These are phyloP conservation scores for Exophiala sideris DNA, from an alignment of 2,329 filamentous ascomycete genomes.

Conservation along the genomic window DNA sequence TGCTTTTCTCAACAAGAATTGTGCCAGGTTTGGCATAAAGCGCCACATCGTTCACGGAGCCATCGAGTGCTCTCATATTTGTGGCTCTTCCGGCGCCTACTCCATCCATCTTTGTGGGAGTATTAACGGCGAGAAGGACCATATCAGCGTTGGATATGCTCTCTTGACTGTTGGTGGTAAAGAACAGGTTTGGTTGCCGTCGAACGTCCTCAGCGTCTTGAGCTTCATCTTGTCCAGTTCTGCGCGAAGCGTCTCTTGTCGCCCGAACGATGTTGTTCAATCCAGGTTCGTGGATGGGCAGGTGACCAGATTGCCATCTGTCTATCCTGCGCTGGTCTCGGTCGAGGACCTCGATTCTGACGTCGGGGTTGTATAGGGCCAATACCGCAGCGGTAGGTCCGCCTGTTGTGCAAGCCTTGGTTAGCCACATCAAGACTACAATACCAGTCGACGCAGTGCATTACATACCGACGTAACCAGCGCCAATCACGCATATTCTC, in stretches of 20 bases:
- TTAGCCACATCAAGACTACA: neutral
- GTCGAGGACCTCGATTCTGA: slow-evolving; percentile 73
- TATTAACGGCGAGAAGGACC: slow-evolving; percentile 74
- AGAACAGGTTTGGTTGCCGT: slow-evolving; percentile 66
- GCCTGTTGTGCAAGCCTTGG: slow-evolving; percentile 43
- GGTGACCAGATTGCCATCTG: slow-evolving; percentile 68
- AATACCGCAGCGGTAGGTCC: slow-evolving; percentile 73
- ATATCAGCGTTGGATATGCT: slow-evolving; percentile 67
- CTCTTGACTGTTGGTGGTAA: slow-evolving; percentile 64
- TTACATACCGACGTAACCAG: slow-evolving; percentile 68
- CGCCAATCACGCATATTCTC: slow-evolving; percentile 68
- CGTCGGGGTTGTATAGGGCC: slow-evolving; percentile 67
- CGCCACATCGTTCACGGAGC: slow-evolving; percentile 65
- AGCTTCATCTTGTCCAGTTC: neutral
- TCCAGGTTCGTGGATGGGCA: slow-evolving; percentile 74
- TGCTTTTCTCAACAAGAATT: slow-evolving; percentile 79
- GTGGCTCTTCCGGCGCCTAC: slow-evolving; percentile 68
- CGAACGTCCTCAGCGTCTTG: slow-evolving; percentile 34
- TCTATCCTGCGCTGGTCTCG: slow-evolving; percentile 62
- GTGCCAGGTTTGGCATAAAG: slow-evolving; percentile 62
- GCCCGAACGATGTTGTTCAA: slow-evolving; percentile 64
- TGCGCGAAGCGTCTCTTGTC: slow-evolving; percentile 36
- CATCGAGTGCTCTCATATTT: slow-evolving; percentile 70
- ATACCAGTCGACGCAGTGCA: no score
- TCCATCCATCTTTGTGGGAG: slow-evolving; percentile 70